These are phyloP conservation scores for Paratinospora sagittata DNA, from an alignment of 164 flowering plant species.

Conservation along the genomic window DNA sequence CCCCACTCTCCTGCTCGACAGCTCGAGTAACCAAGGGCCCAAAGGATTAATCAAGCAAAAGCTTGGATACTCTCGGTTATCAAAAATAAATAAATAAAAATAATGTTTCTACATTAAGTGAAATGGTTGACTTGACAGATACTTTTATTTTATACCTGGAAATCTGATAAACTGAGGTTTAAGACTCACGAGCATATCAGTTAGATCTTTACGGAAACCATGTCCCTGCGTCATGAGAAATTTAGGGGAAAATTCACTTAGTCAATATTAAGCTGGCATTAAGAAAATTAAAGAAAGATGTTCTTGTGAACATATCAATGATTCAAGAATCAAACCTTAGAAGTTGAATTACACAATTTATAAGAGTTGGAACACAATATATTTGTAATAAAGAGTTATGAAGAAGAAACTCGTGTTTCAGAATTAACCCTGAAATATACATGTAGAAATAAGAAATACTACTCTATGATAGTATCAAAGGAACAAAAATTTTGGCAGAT, in stretches of 20 bases:
- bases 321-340: neutral
- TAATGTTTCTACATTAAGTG: neutral
- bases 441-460: no score
- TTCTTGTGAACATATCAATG: neutral
- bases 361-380: neutral
- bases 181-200: slow-evolving; percentile 51
- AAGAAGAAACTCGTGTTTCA: no score
- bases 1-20: no score
- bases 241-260: neutral
- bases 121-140: neutral
- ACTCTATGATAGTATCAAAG: no score
- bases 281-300: neutral
- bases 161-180: slow-evolving; percentile 84
- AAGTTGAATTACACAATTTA: neutral
- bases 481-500: no score
- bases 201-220: slow-evolving; percentile 76
- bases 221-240: slow-evolving; percentile 48
- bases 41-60: no score
- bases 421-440: no score
- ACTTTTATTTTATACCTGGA: slow-evolving; percentile 52
- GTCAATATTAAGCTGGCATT: neutral
- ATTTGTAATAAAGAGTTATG: no score
- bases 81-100: neutral
- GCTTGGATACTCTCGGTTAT: no score
- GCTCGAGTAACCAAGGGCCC: no score